A percentile compares a stretch with the other conserved stretches of the same genome.
Evolutionary conservation across 1,139 yeast genomes (phyloP).

Genomic region (Yamadazyma triangularis): DNA sequence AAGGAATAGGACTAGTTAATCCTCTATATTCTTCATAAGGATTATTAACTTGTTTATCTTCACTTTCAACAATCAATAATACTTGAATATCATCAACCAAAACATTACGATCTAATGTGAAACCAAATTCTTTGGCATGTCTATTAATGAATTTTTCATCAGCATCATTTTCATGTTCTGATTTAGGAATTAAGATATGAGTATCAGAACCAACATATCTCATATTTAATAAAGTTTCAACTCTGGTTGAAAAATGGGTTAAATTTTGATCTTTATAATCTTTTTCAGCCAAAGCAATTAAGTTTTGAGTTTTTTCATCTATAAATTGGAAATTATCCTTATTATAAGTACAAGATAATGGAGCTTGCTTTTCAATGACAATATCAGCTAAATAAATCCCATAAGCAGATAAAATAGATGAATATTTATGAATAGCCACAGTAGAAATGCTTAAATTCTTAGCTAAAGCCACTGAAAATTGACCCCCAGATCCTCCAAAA

Average conservation of each 20-base stretch:
- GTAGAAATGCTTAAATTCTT: conserved; percentile 34
- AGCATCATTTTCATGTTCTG: conserved; percentile 17
- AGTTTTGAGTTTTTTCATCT: conserved; percentile 20
- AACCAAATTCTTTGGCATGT: conserved; percentile 38
- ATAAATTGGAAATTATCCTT: conserved; percentile 16
- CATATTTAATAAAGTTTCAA: conserved; percentile 69
- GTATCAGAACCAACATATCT: conserved; percentile 88
- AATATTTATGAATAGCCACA: conserved; percentile 42
- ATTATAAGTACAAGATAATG: conserved; percentile 33
- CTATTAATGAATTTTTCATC: conserved; percentile 25
- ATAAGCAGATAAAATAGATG: conserved; percentile 41
- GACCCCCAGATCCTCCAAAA: conserved; percentile 49
- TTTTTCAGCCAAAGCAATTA: conserved; percentile 22
- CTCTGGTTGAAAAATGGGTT: conserved; percentile 20
- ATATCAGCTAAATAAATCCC: conserved; percentile 44
- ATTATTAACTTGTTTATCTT: conserved; percentile 24
- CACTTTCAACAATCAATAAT: conserved; percentile 26
- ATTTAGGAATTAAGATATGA: conserved; percentile 56
- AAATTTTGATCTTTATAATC: conserved; percentile 32
- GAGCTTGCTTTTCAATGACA: conserved; percentile 63
- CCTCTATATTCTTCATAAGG: conserved; percentile 28
- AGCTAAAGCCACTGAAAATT: conserved; percentile 37
- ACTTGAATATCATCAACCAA: conserved; percentile 83
- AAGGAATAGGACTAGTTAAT: conserved; percentile 5
- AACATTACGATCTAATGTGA: conserved; percentile 43